Evolutionary conservation across 306 rosid genomes (phyloP).

Genomic region (Comarum palustre): DNA sequence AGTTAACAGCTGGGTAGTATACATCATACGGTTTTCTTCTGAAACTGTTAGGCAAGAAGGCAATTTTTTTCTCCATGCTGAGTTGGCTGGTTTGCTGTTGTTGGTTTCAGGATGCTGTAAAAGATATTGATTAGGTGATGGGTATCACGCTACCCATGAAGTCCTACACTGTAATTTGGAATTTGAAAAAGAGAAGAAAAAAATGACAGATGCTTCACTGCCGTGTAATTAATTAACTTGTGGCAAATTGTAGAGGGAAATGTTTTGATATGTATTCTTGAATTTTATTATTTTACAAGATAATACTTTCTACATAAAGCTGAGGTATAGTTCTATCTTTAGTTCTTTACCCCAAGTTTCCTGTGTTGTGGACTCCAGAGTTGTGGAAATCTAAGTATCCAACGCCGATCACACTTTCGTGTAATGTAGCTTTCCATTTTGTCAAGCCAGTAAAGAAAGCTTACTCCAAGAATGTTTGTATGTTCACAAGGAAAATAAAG

Average conservation of each 20-base stretch:
- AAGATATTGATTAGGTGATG: constrained; percentile 41
- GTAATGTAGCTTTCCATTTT: background rate
- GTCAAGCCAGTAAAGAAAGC: background rate
- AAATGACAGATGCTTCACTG: constrained; percentile 12
- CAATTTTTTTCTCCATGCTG: background rate
- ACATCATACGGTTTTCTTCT: background rate
- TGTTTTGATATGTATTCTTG: background rate
- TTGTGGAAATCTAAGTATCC: background rate
- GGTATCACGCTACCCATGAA: constrained; percentile 8
- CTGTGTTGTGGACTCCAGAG: background rate
- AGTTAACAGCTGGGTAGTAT: background rate
- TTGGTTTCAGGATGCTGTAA: constrained; percentile 47
- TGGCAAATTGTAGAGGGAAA: constrained; percentile 22
- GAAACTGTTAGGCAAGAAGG: background rate
- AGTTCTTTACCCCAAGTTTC: background rate
- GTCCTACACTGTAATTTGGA: background rate
- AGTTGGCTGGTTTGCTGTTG: background rate
- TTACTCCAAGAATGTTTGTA: background rate
- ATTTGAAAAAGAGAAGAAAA: background rate
- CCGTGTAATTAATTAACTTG: constrained; percentile 20
- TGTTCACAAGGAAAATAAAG: background rate
- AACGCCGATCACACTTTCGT: background rate
- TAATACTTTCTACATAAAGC: background rate
- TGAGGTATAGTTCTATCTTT: background rate
- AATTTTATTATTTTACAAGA: background rate